Evolutionary conservation across 139 green algal genomes (phyloP), one percentile per base, ranked within the genome.

Genomic region (Edaphochlamys debaryana): DNA sequence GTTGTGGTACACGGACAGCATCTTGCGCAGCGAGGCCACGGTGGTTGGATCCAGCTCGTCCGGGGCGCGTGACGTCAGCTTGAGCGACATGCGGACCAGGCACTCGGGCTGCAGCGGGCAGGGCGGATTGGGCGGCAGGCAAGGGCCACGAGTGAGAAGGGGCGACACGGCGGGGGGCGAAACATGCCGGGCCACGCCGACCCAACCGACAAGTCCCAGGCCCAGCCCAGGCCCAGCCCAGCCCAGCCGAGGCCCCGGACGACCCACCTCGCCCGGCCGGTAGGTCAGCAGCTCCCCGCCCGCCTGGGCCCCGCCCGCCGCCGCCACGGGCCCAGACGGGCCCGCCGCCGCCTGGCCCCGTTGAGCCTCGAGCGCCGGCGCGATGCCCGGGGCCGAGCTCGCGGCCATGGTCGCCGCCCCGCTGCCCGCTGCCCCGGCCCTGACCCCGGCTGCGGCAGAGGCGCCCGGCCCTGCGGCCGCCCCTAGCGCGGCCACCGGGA

Each of bases 1-100:
- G 13, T 45, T 81, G 75, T 81, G 60, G 75, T 81, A 81, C 60
- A 81, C 75, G 9, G 75, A 63, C 40, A 81, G 60, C 75, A 81
- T 42, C 58, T 71, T 69, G 27, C 75, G 29, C 62, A 81, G 75
- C 60, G 75, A 81, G 19, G 75, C 75, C 22, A 81, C 7, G 5
- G 60, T 71, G 30, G 4, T 25, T 4, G 75, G 40, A 8, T 81
- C 75, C 60, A 81, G 75, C 30, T 81, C 41, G 41, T 81, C 75
- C 22, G 75, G 75, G 0, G 75, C 8, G 6, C 75, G 60, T 8
- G 20, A 48, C n/a, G 75, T 81, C 1, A 81, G 60, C 75, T 81
- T 81, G 40, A 81, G 30, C 27, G 75, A 38, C 40, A 81, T 71
- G 60, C 75, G 75, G n/a, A 72, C 41, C 75, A 81, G 40, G 29